Evolutionary conservation across 1,284 basidiomycete species (phyloP), one percentile per base, ranked within the genome.

Genomic region (Malassezia dermatis): DNA sequence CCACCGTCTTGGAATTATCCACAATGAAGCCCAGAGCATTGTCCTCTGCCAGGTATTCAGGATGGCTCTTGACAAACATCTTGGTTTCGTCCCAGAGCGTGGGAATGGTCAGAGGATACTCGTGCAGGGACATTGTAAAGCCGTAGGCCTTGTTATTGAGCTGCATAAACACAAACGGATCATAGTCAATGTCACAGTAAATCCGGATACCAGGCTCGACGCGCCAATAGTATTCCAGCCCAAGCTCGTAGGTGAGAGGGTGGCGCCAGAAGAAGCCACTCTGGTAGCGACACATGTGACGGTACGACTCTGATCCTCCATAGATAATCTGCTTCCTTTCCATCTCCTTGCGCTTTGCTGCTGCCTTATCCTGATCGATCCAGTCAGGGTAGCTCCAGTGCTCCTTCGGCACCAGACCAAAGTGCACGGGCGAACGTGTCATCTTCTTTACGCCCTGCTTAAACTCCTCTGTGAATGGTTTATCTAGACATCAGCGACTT

Each of bases 221-320:
- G 67, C 84, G 83, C 91, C 91, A 95, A 77, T 95, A 95, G 77
- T 91, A 95, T 67, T 83, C 86, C 77, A 86, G 90, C 4, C 46
- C 46, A 24, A 48, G 46, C 50, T 83, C 79, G 60, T 83, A 81
- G 37, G 91, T 60, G 11, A 74, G 59, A 2, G 61, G 63, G 37
- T 75, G 71, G 6, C 45, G 53, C 34, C 34, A 53, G 69, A 82
- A 74, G 76, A 89, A 88, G 31, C 89, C 89, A 51, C 87, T 89
- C 75, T 94, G 89, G 78, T 85, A 95, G 19, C 93, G 83, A 73
- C 90, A 94, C 78, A 73, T 76, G 66, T 80, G 79, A 19, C 80
- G 71, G 59, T 80, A 80, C 3, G 78, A 77, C 23, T 80, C 78
- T 73, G 73, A 78, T 78, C 85, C 86, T 66, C 88, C 90, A 62